These are phyloP conservation scores for Fusarium sp. DNA, from an alignment of 2,329 filamentous ascomycete genomes.

Conservation along the genomic window DNA sequence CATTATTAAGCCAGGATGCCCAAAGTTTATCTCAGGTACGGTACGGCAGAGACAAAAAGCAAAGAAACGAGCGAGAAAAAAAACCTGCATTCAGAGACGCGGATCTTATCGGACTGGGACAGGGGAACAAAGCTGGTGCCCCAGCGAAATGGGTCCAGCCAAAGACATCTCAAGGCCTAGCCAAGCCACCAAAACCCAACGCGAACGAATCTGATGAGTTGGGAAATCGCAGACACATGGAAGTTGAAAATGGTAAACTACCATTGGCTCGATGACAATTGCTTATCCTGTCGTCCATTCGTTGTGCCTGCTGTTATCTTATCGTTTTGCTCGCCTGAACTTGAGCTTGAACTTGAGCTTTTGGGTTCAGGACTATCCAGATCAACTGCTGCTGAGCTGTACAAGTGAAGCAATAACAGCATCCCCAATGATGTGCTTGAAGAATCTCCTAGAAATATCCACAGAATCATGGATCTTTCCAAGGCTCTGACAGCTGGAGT, in stretches of 20 bases:
- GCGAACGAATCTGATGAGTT: conserved; percentile 37
- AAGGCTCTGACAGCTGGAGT: conserved; percentile 21
- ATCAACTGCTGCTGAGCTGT: neutral
- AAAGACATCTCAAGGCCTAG: conserved; percentile 31
- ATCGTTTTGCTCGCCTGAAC: conserved; percentile 7
- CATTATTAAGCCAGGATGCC: conserved; percentile 23
- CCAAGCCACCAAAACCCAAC: conserved; percentile 43
- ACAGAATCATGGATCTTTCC: conserved; percentile 33
- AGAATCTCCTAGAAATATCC: conserved; percentile 25
- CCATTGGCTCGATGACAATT: conserved; percentile 21
- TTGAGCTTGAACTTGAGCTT: conserved; percentile 6
- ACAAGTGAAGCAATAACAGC: neutral
- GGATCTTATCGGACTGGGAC: conserved; percentile 43
- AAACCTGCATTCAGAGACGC: conserved; percentile 23
- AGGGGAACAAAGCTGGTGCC: conserved; percentile 24
- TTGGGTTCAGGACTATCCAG: conserved; percentile 6
- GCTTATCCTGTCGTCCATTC: conserved; percentile 30
- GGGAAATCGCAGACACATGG: conserved; percentile 29
- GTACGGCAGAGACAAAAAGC: conserved; percentile 16
- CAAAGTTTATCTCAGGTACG: conserved; percentile 12
- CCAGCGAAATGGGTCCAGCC: conserved; percentile 31
- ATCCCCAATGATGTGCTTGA: conserved; percentile 19
- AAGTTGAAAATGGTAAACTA: conserved; percentile 32
- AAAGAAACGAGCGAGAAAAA: conserved; percentile 11
- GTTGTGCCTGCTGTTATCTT: conserved; percentile 26